These are phyloP conservation scores for Rhexocercosporidium sp. DNA, from an alignment of 2,329 filamentous ascomycete species.

Conservation along the genomic window DNA sequence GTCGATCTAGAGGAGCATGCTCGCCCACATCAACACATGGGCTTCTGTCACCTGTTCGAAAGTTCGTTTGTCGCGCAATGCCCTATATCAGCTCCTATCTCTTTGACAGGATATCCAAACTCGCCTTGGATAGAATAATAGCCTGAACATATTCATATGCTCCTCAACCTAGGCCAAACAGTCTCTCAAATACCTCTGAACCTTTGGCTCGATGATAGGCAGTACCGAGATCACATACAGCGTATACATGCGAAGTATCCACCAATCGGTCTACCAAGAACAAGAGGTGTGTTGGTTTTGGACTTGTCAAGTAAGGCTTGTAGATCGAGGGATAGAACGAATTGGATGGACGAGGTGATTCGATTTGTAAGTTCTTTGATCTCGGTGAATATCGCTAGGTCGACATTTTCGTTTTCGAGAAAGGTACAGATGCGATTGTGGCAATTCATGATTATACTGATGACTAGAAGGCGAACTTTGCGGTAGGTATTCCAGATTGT, in stretches of 20 bases:
- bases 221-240: constrained; percentile 32
- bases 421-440: constrained; percentile 9
- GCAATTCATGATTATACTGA: constrained; percentile 6
- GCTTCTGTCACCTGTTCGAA: constrained; percentile 10
- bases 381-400: neutral
- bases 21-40: constrained; percentile 10
- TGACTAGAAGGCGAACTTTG: constrained; percentile 4
- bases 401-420: constrained; percentile 1
- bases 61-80: constrained; percentile 5
- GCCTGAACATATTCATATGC: constrained; percentile 41
- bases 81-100: neutral
- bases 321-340: neutral
- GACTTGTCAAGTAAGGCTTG: neutral
- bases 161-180: constrained; percentile 39
- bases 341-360: neutral
- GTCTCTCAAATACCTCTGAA: constrained; percentile 26
- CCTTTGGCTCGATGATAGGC: constrained; percentile 21
- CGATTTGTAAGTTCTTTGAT: neutral
- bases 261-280: constrained; percentile 33
- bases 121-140: constrained; percentile 33
- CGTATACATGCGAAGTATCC: constrained; percentile 38
- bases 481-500: constrained; percentile 11
- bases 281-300: neutral
- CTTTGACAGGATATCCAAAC: neutral
- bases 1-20: neutral